phyloP scores from a whole-genome alignment of 1,284 basidiomycete species.

The Schizophyllum commune region DNA sequence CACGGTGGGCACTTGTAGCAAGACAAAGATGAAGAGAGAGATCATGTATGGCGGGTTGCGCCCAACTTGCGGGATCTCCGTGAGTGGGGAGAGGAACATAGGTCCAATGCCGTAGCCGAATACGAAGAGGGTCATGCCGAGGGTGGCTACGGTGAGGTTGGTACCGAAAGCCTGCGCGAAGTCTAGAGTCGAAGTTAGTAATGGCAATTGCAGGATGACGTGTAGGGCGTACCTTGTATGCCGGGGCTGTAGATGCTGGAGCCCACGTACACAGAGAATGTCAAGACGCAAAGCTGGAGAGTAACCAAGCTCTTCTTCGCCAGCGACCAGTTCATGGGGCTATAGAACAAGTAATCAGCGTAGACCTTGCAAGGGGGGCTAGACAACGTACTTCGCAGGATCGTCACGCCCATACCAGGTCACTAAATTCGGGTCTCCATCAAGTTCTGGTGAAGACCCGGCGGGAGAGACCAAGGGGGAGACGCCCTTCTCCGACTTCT shows the following conservation, averaged over 20 bases:
- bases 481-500: neutral
- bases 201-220: no score
- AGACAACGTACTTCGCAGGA: slow-evolving; percentile 21
- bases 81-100: slow-evolving; percentile 44
- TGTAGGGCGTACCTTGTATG: slow-evolving; percentile 19
- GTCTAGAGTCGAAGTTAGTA: no score
- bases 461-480: neutral
- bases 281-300: slow-evolving; percentile 47
- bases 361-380: neutral
- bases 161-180: slow-evolving; percentile 42
- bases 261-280: slow-evolving; percentile 46
- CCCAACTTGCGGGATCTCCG: slow-evolving; percentile 35
- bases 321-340: slow-evolving; percentile 21
- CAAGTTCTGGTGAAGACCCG: slow-evolving; percentile 3
- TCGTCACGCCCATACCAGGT: slow-evolving; percentile 24
- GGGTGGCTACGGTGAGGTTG: slow-evolving; percentile 31
- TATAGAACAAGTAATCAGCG: neutral
- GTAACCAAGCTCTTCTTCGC: slow-evolving; percentile 32
- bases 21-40: slow-evolving; percentile 45
- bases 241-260: slow-evolving; percentile 33
- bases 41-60: slow-evolving; percentile 44
- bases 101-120: slow-evolving; percentile 25
- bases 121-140: slow-evolving; percentile 30
- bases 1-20: slow-evolving; percentile 51
- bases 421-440: slow-evolving; percentile 14